phyloP scores from a whole-genome alignment of 1,284 basidiomycete genomes.

The Apiotrichum montevideense region DNA sequence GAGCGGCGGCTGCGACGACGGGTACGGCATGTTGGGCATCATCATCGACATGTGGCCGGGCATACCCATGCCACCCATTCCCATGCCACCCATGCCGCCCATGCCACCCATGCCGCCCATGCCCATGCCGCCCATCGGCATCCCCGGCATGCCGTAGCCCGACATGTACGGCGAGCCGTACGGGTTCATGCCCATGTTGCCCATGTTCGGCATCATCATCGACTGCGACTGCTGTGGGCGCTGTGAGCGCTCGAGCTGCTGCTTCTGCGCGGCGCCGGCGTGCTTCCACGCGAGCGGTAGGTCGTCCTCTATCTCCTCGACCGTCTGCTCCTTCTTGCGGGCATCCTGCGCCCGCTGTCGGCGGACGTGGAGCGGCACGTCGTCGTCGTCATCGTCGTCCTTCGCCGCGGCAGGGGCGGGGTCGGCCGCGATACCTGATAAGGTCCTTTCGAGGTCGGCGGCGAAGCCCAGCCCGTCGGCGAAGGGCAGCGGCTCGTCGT shows the following conservation, averaged over 20 bases:
- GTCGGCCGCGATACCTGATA: neutral
- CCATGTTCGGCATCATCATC: constrained; percentile 7
- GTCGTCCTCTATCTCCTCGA: constrained; percentile 35
- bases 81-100: neutral
- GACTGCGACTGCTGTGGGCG: constrained; percentile 1
- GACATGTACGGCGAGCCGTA: constrained; percentile 3
- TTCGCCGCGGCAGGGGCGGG: neutral
- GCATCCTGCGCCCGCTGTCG: neutral
- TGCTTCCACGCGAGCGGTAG: constrained; percentile 38
- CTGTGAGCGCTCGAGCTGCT: neutral
- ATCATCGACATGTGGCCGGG: constrained; percentile 7
- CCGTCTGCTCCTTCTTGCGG: constrained; percentile 3
- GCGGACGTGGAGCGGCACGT: constrained; percentile 24
- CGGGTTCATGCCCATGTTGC: neutral
- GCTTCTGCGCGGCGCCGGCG: constrained; percentile 21
- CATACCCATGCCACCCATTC: constrained; percentile 1
- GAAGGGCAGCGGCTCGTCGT: neutral
- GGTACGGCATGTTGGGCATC: constrained; percentile 2
- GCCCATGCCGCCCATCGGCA: constrained; percentile 8
- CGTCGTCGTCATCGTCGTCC: constrained; percentile 27
- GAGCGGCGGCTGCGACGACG: neutral
- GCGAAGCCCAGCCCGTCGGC: neutral
- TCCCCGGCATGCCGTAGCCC: constrained; percentile 4
- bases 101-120: constrained; percentile 3
- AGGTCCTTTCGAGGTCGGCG: neutral